A percentile compares a stretch with the other conserved stretches of the same genome.
Conservation (phyloP, 1,284 basidiomycete genomes). For the Cutaneotrichosporon spelunceum region DNA sequence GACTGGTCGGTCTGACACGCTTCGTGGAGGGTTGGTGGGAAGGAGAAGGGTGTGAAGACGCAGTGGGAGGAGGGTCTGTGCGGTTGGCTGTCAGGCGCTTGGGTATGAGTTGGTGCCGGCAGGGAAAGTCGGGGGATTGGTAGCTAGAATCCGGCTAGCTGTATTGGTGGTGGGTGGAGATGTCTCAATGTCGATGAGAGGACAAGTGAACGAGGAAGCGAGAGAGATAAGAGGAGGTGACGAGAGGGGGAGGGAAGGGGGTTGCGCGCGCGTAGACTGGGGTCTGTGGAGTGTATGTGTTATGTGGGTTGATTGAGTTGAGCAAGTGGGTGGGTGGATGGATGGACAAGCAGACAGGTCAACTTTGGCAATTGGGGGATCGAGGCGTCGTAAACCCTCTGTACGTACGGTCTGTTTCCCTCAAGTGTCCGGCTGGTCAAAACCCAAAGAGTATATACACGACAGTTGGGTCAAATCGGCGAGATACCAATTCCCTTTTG, state of each 20-base stretch:
- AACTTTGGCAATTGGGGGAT: too few relatives aligned
- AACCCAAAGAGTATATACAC: too few relatives aligned
- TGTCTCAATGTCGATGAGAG: background rate
- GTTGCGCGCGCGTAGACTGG: too few relatives aligned
- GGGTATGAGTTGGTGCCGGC: background rate
- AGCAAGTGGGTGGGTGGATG: too few relatives aligned
- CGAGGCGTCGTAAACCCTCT: too few relatives aligned
- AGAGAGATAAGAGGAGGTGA: background rate
- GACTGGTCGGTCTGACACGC: background rate
- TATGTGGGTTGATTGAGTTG: too few relatives aligned
- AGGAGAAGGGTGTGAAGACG: background rate
- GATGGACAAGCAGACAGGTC: too few relatives aligned
- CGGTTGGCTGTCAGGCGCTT: background rate
- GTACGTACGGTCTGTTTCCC: too few relatives aligned
- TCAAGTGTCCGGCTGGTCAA: too few relatives aligned
- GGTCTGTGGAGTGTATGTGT: background rate
- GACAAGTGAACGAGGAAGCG: background rate
- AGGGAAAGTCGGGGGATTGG: background rate
- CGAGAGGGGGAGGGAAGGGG: too few relatives aligned
- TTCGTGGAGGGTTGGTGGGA: background rate
- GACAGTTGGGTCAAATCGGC: too few relatives aligned
- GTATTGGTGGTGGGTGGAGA: background rate
- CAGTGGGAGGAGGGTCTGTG: background rate
- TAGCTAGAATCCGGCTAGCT: constrained; percentile 3
- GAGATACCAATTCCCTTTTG: too few relatives aligned